Evolutionary conservation across 1,284 basidiomycete genomes (phyloP).

Genomic region (Veloboletus limbatus): DNA sequence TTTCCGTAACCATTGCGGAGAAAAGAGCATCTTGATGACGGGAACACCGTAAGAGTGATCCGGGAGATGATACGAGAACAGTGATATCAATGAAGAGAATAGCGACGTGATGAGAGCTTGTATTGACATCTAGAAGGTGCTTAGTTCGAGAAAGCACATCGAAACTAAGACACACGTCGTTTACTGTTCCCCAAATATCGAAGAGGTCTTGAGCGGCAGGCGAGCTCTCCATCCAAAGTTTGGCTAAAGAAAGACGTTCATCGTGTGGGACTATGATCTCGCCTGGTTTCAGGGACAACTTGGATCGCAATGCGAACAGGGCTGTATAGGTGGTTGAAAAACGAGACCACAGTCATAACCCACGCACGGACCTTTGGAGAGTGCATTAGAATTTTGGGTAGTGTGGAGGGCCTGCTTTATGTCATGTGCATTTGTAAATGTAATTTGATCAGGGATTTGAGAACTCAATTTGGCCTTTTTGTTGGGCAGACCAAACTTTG

Average conservation of each 20-base stretch:
- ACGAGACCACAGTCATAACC: not conserved
- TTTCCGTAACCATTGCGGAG: slow-evolving; percentile 49
- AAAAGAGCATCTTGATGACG: slow-evolving; percentile 57
- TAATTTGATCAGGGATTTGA: slow-evolving; percentile 1
- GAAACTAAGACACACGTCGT: slow-evolving; percentile 40
- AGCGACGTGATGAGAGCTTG: slow-evolving; percentile 49
- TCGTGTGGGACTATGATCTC: slow-evolving; percentile 45
- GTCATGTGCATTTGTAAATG: slow-evolving; percentile 23
- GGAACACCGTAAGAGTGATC: slow-evolving; percentile 58
- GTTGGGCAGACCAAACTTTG: not conserved
- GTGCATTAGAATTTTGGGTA: slow-evolving; percentile 17
- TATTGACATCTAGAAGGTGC: slow-evolving; percentile 36
- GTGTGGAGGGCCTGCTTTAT: slow-evolving; percentile 21
- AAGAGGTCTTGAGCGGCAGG: slow-evolving; percentile 62
- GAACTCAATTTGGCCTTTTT: slow-evolving; percentile 17
- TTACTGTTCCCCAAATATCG: slow-evolving; percentile 52
- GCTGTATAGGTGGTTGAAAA: slow-evolving; percentile 31
- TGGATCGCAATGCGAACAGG: slow-evolving; percentile 41
- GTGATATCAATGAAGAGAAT: slow-evolving; percentile 52
- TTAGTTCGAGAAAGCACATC: slow-evolving; percentile 8
- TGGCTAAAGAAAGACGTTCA: slow-evolving; percentile 53
- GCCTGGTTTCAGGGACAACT: slow-evolving; percentile 22
- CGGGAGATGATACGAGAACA: slow-evolving; percentile 64
- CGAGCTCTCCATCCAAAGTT: slow-evolving; percentile 56
- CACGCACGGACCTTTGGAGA: slow-evolving; percentile 27